Evolutionary conservation across 2,329 filamentous ascomycete species (phyloP).

Genomic region (Colletotrichum cordylinicola): DNA sequence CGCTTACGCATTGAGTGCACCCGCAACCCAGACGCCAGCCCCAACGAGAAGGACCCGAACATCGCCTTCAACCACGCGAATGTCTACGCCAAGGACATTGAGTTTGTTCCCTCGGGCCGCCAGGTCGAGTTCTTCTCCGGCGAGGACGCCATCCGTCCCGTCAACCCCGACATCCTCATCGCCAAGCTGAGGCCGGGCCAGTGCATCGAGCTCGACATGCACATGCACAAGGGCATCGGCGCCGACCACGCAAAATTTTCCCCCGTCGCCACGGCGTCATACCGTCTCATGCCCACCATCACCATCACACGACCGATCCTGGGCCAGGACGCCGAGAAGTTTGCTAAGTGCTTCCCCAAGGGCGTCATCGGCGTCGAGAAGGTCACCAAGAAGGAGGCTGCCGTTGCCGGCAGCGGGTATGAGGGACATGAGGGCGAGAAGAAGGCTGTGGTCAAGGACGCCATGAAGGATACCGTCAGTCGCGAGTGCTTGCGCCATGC

Average conservation of each 20-base stretch:
- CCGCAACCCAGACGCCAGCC: slow-evolving; percentile 74
- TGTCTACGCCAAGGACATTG: slow-evolving; percentile 79
- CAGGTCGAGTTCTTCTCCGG: slow-evolving; percentile 71
- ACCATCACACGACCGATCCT: slow-evolving; percentile 83
- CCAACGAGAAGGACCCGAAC: slow-evolving; percentile 78
- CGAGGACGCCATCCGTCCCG: slow-evolving; percentile 72
- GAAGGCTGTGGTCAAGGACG: slow-evolving; percentile 86
- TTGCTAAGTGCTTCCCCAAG: slow-evolving; percentile 84
- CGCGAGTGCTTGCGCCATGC: slow-evolving; percentile 89
- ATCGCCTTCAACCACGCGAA: slow-evolving; percentile 88
- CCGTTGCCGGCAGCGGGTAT: slow-evolving; percentile 65
- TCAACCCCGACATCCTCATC: slow-evolving; percentile 91
- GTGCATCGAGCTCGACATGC: slow-evolving; percentile 83
- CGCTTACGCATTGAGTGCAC: slow-evolving; percentile 81
- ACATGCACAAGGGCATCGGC: slow-evolving; percentile 94
- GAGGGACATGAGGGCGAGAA: slow-evolving; percentile 78
- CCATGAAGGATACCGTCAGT: slow-evolving; percentile 95
- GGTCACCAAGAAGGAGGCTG: slow-evolving; percentile 72
- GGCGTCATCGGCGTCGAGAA: slow-evolving; percentile 85
- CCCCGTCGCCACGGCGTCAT: slow-evolving; percentile 92
- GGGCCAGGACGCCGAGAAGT: slow-evolving; percentile 86
- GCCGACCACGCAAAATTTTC: slow-evolving; percentile 97
- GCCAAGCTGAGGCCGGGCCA: slow-evolving; percentile 94
- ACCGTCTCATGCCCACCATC: slow-evolving; percentile 89
- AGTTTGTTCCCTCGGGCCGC: slow-evolving; percentile 76